Conservation (phyloP, 306 rosid species). For the Fragaria nilgerrensis region DNA sequence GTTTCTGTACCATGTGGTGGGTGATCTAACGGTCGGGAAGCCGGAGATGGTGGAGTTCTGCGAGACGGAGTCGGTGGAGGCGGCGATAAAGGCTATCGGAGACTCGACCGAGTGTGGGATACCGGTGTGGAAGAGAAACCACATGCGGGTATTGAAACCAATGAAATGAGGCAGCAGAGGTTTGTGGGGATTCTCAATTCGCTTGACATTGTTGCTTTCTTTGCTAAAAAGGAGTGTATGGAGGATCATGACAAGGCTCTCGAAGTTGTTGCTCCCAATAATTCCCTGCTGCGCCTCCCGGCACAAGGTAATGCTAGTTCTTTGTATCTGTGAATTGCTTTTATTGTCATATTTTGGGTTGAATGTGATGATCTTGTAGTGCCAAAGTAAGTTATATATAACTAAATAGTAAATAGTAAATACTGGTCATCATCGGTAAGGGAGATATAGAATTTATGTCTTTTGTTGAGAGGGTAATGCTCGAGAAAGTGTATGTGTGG, state of each 20-base stretch:
- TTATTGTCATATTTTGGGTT: no score
- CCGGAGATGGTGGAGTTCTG: constrained; percentile 88
- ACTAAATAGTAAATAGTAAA: no score
- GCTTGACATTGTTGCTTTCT: constrained; percentile 81
- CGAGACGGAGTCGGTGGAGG: constrained; percentile 77
- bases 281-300: constrained; percentile 74
- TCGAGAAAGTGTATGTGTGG: background rate
- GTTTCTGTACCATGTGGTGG: constrained; percentile 89
- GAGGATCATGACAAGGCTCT: constrained; percentile 84
- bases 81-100: constrained; percentile 74
- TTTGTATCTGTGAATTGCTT: no score
- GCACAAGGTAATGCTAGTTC: constrained; percentile 38
- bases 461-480: background rate
- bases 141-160: constrained; percentile 52
- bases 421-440: background rate
- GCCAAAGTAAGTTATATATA: no score
- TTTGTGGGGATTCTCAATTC: constrained; percentile 89
- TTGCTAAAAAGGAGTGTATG: constrained; percentile 59
- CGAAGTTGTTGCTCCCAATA: constrained; percentile 57
- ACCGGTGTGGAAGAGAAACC: constrained; percentile 82
- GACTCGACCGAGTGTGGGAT: constrained; percentile 84
- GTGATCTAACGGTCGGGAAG: constrained; percentile 97
- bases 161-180: constrained; percentile 84
- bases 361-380: background rate
- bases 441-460: background rate